Evolutionary conservation across 2,329 filamentous ascomycete species (phyloP).

Genomic region (Sclerotinia glacialis): DNA sequence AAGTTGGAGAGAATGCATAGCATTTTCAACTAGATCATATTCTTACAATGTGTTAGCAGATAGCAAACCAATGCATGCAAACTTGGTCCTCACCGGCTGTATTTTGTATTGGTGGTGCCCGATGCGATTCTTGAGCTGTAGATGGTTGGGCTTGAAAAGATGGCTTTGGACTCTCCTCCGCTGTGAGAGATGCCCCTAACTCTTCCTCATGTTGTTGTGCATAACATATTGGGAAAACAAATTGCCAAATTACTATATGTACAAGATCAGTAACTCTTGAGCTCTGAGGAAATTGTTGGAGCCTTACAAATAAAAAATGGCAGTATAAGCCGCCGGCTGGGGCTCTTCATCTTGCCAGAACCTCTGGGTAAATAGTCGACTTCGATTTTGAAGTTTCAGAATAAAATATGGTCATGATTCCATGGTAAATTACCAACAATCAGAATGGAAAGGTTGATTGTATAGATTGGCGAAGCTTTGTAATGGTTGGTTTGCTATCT

Average conservation of each 20-base stretch:
- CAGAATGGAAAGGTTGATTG: slow-evolving; percentile 23
- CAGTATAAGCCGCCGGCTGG: slow-evolving; percentile 33
- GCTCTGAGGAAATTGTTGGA: slow-evolving; percentile 11
- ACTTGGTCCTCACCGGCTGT: slow-evolving; percentile 32
- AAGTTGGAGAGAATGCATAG: slow-evolving; percentile 39
- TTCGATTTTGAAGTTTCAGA: slow-evolving; percentile 32
- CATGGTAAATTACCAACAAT: slow-evolving; percentile 25
- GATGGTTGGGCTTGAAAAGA: slow-evolving; percentile 34
- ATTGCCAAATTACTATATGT: slow-evolving; percentile 35
- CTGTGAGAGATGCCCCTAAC: slow-evolving; percentile 27
- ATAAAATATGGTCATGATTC: slow-evolving; percentile 31
- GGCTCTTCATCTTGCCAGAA: slow-evolving; percentile 37
- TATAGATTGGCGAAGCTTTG: slow-evolving; percentile 26
- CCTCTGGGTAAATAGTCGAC: slow-evolving; percentile 30
- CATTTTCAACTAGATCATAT: slow-evolving; percentile 40
- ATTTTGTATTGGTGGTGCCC: slow-evolving; percentile 29
- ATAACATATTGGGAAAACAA: slow-evolving; percentile 28
- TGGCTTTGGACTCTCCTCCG: slow-evolving; percentile 32
- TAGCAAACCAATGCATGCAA: neutral
- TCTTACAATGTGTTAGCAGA: slow-evolving; percentile 34
- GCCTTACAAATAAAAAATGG: slow-evolving; percentile 39
- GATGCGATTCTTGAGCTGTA: slow-evolving; percentile 33
- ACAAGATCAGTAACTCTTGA: slow-evolving; percentile 12
- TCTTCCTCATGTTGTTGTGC: slow-evolving; percentile 31
- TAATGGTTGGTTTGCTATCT: slow-evolving; percentile 18